phyloP scores from a whole-genome alignment of 306 rosid species.

The Psophocarpus tetragonolobus region DNA sequence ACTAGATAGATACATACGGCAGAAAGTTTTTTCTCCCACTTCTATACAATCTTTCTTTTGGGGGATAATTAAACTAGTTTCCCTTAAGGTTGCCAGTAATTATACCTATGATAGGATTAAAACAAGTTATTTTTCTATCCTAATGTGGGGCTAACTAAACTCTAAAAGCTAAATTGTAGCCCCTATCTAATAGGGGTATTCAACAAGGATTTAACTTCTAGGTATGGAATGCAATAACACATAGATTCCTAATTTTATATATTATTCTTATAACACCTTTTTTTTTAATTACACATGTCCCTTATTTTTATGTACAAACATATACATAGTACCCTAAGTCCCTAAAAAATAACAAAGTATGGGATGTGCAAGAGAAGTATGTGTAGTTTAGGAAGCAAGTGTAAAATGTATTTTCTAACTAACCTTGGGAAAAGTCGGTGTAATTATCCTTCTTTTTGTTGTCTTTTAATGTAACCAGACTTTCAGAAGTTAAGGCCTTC shows the following conservation, averaged over 20 bases:
- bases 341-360: background rate
- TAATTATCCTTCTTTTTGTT: background rate
- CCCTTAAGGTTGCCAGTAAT: background rate
- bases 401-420: too few relatives aligned
- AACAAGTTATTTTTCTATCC: too few relatives aligned
- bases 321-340: background rate
- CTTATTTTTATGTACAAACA: background rate
- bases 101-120: background rate
- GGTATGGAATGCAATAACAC: too few relatives aligned
- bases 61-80: background rate
- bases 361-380: background rate
- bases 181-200: too few relatives aligned
- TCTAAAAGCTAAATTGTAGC: too few relatives aligned
- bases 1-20: background rate
- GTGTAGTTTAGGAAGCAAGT: background rate
- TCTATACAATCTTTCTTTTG: constrained; percentile 6
- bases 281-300: background rate
- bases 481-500: background rate
- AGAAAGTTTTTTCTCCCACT: constrained; percentile 9
- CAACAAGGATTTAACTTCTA: too few relatives aligned
- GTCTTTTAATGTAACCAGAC: background rate
- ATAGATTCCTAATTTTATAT: background rate
- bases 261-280: background rate
- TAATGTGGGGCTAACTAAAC: too few relatives aligned
- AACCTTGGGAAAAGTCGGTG: background rate